These are phyloP conservation scores for Thermoascus crustaceus DNA, from an alignment of 2,329 filamentous ascomycete species.

Conservation along the genomic window DNA sequence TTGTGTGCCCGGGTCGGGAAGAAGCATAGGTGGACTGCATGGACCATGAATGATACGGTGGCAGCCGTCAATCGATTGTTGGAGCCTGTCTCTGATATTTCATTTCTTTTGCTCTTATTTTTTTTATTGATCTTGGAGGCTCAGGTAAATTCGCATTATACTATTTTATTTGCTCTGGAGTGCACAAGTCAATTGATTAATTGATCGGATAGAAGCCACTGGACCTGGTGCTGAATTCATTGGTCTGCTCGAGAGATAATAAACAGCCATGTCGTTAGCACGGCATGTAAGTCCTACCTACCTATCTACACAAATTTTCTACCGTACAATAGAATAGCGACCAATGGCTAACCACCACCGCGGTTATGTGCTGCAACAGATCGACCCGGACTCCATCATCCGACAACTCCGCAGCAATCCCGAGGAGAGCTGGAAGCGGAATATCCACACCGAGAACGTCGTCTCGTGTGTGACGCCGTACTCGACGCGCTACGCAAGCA, in stretches of 20 bases:
- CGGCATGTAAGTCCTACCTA: constrained; percentile 3
- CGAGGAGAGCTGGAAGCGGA: constrained; percentile 16
- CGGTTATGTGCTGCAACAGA: constrained; percentile 9
- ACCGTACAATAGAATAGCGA: no score
- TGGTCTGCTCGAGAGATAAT: background rate
- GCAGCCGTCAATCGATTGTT: no score
- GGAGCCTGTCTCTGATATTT: no score
- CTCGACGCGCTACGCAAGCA: constrained; percentile 24
- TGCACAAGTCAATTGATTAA: no score
- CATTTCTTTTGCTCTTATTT: no score
- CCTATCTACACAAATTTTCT: background rate
- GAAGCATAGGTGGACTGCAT: no score
- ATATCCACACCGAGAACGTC: constrained; percentile 19
- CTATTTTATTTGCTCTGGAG: no score
- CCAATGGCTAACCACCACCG: constrained; percentile 1
- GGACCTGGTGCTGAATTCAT: background rate
- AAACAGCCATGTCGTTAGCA: constrained; percentile 4
- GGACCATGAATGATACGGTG: no score
- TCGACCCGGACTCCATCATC: constrained; percentile 21
- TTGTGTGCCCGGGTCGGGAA: no score
- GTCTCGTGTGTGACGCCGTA: constrained; percentile 22
- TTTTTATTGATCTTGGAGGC: no score
- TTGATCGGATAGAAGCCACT: no score
- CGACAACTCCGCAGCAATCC: constrained; percentile 15
- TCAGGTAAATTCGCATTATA: no score